Evolutionary conservation across 345 rosid species (phyloP), one percentile per base, ranked within the genome.

Genomic region (Eutrema japonicum): DNA sequence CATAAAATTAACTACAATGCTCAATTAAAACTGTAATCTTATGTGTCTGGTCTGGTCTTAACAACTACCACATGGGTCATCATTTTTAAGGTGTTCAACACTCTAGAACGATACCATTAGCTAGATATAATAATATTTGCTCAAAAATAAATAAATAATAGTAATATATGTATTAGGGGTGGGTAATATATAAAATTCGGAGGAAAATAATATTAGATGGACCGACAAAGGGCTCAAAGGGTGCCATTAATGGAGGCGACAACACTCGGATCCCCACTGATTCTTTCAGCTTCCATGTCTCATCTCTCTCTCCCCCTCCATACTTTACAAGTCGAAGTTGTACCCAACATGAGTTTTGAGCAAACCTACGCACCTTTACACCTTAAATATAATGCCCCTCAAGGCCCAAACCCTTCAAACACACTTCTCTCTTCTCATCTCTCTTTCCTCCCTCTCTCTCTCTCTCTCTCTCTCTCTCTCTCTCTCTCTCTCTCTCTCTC

Each of bases 201-300:
- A 45, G 26, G 46, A 11, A 71, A 71, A 58, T 35, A 71, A 73
- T 73, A 61, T 41, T 68, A 56, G 78, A 73, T 74, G 85, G 71
- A 86, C 97, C 92, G 96, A 92, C 97, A 88, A 77, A 76, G 76
- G 85, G 81, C 82, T 81, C 80, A 77, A 84, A 70, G 82, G 82
- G 80, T 86, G 89, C 91, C 88, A 84, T 83, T 85, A 88, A 83
- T 84, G 89, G 84, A 86, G 85, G 90, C 87, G 94, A 89, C 97
- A 92, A 64, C 78, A 73, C 84, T 85, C 80, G 71, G 88, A 89
- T 92, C 83, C 90, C 82, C 79, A 68, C 83, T 83, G 88, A 86
- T 83, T 80, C 83, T 77, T 84, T 86, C 83, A 76, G 71, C 82
- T 79, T 68, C 81, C 71, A 61, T 83, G 80, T 85, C 85, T 70